A percentile compares a stretch with the other conserved stretches of the same genome.
These are phyloP conservation scores for Xylariaceae sp. DNA, from an alignment of 2,329 filamentous ascomycete species.

Conservation along the genomic window DNA sequence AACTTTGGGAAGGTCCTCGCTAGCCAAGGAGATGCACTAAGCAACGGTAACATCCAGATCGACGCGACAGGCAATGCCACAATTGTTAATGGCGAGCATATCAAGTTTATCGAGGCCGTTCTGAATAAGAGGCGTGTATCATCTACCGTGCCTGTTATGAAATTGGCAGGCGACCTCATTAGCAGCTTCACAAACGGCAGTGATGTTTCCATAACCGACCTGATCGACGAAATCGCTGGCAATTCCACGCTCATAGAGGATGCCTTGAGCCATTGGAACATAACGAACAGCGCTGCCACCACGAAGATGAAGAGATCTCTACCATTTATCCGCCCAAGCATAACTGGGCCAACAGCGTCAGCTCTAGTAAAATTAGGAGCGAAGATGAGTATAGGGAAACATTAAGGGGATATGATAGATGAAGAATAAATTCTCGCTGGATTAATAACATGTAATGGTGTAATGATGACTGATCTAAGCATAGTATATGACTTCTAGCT, in stretches of 20 bases:
- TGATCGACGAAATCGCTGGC: slow-evolving; percentile 43
- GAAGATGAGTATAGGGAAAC: slow-evolving; percentile 30
- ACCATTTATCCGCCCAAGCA: slow-evolving; percentile 21
- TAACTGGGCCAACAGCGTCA: slow-evolving; percentile 27
- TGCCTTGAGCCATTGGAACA: slow-evolving; percentile 41
- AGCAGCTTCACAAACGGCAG: slow-evolving; percentile 38
- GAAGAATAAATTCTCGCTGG: not conserved
- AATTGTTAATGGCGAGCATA: slow-evolving; percentile 45
- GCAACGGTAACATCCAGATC: slow-evolving; percentile 45
- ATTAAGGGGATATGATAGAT: not conserved
- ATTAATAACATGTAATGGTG: not conserved
- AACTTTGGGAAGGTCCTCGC: slow-evolving; percentile 46
- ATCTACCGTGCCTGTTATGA: slow-evolving; percentile 42
- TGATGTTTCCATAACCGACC: slow-evolving; percentile 35
- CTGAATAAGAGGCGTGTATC: slow-evolving; percentile 44
- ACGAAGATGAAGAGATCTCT: slow-evolving; percentile 15
- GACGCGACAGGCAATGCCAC: slow-evolving; percentile 47
- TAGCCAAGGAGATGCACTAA: slow-evolving; percentile 41
- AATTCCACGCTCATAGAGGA: slow-evolving; percentile 45
- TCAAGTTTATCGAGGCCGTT: slow-evolving; percentile 48
- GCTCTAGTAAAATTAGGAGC: slow-evolving; percentile 36
- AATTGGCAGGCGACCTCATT: slow-evolving; percentile 42
- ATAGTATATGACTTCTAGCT: not conserved
- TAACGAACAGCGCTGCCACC: slow-evolving; percentile 9
- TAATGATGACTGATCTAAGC: not conserved